Evolutionary conservation across 2,329 filamentous ascomycete genomes (phyloP).

Genomic region (Paracamarosporium sp.): DNA sequence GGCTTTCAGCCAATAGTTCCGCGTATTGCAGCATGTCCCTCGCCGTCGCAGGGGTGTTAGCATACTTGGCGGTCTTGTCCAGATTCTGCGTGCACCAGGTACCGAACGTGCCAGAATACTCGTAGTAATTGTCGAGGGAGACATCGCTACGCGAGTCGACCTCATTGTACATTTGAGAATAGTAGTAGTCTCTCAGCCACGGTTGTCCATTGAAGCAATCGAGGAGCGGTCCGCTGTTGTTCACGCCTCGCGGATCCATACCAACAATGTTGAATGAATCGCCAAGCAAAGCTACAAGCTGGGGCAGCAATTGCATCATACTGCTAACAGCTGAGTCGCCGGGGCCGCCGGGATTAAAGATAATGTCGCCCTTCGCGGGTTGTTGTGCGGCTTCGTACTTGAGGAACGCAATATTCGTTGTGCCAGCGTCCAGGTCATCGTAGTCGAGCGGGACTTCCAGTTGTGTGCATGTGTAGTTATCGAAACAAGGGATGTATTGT

Average conservation of each 20-base stretch:
- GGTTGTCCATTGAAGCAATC: slow-evolving; percentile 34
- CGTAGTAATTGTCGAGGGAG: slow-evolving; percentile 1
- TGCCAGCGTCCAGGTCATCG: slow-evolving; percentile 13
- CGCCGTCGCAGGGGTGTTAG: slow-evolving; percentile 15
- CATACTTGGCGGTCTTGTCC: slow-evolving; percentile 14
- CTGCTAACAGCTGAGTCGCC: slow-evolving; percentile 50
- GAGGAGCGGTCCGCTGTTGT: slow-evolving; percentile 37
- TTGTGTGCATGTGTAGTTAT: slow-evolving; percentile 56
- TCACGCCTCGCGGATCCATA: slow-evolving; percentile 51
- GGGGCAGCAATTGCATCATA: slow-evolving; percentile 1
- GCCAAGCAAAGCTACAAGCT: slow-evolving; percentile 9
- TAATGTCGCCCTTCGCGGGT: slow-evolving; percentile 50
- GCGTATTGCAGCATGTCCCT: slow-evolving; percentile 22
- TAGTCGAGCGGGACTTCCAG: slow-evolving; percentile 56
- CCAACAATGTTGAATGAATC: slow-evolving; percentile 47
- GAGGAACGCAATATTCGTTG: slow-evolving; percentile 53
- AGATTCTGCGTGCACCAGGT: slow-evolving; percentile 10
- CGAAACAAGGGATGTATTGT: slow-evolving; percentile 46
- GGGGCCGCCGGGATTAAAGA: slow-evolving; percentile 53
- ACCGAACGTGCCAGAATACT: slow-evolving; percentile 8
- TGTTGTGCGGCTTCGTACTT: slow-evolving; percentile 29
- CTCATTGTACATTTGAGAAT: neutral
- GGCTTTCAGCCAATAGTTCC: slow-evolving; percentile 6
- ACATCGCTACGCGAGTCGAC: slow-evolving; percentile 1
- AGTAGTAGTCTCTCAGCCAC: slow-evolving; percentile 6